Conservation (phyloP, 495 filamentous ascomycete genomes). For the Bryoglossum gracile region DNA sequence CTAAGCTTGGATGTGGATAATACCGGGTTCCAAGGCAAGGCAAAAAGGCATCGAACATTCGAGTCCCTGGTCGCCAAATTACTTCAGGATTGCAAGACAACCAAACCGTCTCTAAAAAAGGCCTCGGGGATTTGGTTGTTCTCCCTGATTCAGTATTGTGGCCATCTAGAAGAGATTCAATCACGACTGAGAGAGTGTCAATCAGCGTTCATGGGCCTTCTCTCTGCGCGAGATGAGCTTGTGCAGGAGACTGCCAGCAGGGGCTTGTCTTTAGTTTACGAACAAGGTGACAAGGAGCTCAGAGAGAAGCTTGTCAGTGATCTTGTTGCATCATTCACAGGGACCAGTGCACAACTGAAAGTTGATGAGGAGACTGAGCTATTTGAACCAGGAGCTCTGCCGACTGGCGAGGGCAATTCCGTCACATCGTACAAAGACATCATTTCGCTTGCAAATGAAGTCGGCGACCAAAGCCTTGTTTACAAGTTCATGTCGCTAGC, state of each 20-base stretch:
- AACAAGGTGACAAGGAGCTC: conserved; percentile 73
- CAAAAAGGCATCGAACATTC: conserved; percentile 42
- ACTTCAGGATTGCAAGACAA: conserved; percentile 63
- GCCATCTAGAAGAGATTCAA: conserved; percentile 63
- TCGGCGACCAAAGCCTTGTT: conserved; percentile 87
- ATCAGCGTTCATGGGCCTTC: conserved; percentile 75
- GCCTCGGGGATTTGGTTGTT: conserved; percentile 90
- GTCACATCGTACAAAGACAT: conserved; percentile 95
- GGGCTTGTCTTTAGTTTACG: conserved; percentile 83
- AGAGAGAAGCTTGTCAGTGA: conserved; percentile 79
- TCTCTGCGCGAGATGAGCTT: conserved; percentile 82
- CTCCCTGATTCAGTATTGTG: conserved; percentile 87
- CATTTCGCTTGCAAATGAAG: conserved; percentile 84
- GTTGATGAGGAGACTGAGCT: conserved; percentile 84
- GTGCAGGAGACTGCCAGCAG: conserved; percentile 93
- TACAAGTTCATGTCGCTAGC: conserved; percentile 97
- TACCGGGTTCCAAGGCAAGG: conserved; percentile 25
- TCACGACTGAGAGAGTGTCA: conserved; percentile 69
- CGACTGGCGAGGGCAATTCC: conserved; percentile 81
- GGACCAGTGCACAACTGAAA: conserved; percentile 61
- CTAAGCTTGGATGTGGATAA: conserved; percentile 42
- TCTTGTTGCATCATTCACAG: conserved; percentile 81
- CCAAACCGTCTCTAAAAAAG: conserved; percentile 81
- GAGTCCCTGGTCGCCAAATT: conserved; percentile 55
- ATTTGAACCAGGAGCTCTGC: conserved; percentile 88